These are phyloP conservation scores for Trematosphaeria pertusa DNA, from an alignment of 2,329 filamentous ascomycete species.

Conservation along the genomic window DNA sequence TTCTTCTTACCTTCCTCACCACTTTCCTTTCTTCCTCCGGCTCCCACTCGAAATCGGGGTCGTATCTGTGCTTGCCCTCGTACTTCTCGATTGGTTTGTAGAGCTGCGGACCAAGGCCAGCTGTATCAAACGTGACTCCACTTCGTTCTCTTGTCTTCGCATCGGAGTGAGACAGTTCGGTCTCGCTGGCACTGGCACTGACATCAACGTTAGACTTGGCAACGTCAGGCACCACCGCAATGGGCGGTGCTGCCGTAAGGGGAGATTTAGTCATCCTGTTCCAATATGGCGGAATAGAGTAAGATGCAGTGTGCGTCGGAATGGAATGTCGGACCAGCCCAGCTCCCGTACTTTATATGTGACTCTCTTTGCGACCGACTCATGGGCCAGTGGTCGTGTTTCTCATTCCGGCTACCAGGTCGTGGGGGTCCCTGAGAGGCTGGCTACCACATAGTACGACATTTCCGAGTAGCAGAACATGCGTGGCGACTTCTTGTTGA, in stretches of 20 bases:
- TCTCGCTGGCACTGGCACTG: slow-evolving; percentile 28
- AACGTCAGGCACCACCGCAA: slow-evolving; percentile 15
- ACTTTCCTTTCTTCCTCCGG: slow-evolving; percentile 63
- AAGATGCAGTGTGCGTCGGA: too few relatives aligned
- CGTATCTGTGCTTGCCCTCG: slow-evolving; percentile 66
- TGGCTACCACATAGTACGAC: too few relatives aligned
- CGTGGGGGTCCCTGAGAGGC: slow-evolving; percentile 7
- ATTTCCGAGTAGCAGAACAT: not conserved
- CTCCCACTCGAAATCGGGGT: slow-evolving; percentile 64
- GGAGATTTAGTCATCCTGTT: slow-evolving; percentile 12
- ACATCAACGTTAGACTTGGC: slow-evolving; percentile 28
- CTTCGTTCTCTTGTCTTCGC: slow-evolving; percentile 21
- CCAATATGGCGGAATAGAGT: not conserved
- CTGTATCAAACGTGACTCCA: slow-evolving; percentile 43
- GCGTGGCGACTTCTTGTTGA: not conserved
- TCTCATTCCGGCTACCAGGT: slow-evolving; percentile 13
- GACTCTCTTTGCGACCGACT: not conserved
- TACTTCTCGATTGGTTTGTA: slow-evolving; percentile 64
- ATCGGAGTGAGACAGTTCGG: slow-evolving; percentile 9
- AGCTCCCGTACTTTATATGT: not conserved
- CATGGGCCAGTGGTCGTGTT: slow-evolving; percentile 1
- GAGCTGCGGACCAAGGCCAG: slow-evolving; percentile 42
- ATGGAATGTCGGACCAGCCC: not conserved
- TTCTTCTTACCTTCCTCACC: slow-evolving; percentile 58
- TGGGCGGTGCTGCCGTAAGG: slow-evolving; percentile 7